phyloP scores from a whole-genome alignment of 2,329 filamentous ascomycete genomes.

The Pseudopyrenochaeta lycopersici region DNA sequence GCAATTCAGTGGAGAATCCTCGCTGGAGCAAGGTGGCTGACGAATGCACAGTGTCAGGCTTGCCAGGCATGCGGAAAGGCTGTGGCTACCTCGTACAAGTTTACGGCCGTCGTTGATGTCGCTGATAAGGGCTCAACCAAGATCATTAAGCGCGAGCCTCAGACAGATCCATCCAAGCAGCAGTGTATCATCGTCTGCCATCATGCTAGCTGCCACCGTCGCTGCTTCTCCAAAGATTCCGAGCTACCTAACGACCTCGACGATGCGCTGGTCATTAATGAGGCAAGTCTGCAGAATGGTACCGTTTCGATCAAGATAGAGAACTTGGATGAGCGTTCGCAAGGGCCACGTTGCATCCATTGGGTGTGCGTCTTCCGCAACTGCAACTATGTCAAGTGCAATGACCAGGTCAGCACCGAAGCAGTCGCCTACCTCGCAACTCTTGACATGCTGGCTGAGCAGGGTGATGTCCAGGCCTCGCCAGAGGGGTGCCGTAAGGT shows the following conservation, averaged over 20 bases:
- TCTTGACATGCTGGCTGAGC: neutral
- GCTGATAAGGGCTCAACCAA: neutral
- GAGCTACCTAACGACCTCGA: neutral
- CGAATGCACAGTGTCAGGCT: neutral
- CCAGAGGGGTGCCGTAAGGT: slow-evolving; percentile 5
- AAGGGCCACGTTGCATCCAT: neutral
- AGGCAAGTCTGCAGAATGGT: neutral
- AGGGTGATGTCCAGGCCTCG: neutral
- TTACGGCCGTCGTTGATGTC: neutral
- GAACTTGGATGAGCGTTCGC: neutral
- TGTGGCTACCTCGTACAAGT: neutral
- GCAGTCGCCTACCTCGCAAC: neutral
- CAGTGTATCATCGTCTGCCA: slow-evolving; percentile 3
- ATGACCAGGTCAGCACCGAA: neutral
- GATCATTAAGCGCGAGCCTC: neutral
- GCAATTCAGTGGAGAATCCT: neutral
- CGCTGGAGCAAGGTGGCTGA: neutral
- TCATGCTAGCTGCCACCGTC: neutral
- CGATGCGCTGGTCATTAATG: slow-evolving; percentile 5
- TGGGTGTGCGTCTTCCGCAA: slow-evolving; percentile 2
- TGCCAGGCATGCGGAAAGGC: neutral
- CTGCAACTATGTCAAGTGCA: neutral
- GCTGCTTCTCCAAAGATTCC: neutral
- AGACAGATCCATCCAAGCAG: neutral
- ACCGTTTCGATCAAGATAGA: slow-evolving; percentile 1